phyloP scores from a whole-genome alignment of 2,329 filamentous ascomycete genomes.

The Verticillium dahliae region DNA sequence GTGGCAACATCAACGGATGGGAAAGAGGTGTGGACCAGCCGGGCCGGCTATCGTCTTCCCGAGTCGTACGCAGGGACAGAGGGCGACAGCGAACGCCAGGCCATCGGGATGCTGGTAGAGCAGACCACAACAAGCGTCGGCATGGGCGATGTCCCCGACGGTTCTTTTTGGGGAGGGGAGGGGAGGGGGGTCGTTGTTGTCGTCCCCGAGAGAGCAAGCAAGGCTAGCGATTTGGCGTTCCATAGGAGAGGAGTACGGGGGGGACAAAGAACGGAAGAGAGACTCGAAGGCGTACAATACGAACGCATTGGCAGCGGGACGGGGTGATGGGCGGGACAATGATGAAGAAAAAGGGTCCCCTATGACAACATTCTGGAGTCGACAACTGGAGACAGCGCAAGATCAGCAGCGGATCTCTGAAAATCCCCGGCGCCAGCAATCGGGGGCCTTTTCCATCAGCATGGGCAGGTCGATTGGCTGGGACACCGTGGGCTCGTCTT shows the following conservation, averaged over 20 bases:
- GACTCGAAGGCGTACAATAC: background rate
- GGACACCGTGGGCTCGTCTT: background rate
- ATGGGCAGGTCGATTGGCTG: background rate
- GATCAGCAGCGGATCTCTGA: background rate
- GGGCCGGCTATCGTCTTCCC: background rate
- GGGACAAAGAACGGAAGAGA: background rate
- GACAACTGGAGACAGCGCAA: background rate
- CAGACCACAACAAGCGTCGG: background rate
- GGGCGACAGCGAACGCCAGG: background rate
- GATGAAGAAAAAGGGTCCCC: background rate
- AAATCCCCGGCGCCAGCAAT: conserved; percentile 3
- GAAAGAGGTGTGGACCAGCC: background rate
- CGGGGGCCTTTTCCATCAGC: conserved; percentile 1
- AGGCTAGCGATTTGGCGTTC: background rate
- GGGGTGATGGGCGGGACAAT: background rate
- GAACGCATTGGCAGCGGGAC: background rate
- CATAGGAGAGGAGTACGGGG: background rate
- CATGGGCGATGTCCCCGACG: background rate
- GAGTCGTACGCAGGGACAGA: background rate
- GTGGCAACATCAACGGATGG: background rate
- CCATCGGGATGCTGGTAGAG: background rate
- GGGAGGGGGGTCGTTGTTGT: background rate
- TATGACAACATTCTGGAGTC: background rate
- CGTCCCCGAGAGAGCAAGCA: background rate
- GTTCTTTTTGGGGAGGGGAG: background rate